Percentiles rank a stretch among this genome's conserved stretches.
These are phyloP conservation scores for Ormosia emarginata DNA, from an alignment of 306 rosid genomes.

Conservation along the genomic window DNA sequence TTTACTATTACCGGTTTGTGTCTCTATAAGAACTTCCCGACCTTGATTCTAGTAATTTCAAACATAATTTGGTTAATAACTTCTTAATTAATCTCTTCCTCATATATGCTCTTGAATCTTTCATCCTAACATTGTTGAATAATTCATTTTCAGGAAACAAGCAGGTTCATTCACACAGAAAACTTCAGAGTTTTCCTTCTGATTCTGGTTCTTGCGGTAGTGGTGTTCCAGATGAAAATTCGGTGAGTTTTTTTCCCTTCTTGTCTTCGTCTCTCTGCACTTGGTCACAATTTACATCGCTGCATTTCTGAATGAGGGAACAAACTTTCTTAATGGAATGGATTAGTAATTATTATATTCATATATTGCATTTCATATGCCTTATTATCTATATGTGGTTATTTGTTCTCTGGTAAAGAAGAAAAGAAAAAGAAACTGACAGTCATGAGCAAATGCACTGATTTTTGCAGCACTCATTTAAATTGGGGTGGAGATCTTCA, in stretches of 20 bases:
- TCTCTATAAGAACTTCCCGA: not conserved
- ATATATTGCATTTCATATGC: not conserved
- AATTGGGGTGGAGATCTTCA: conserved; percentile 60
- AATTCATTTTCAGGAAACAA: conserved; percentile 54
- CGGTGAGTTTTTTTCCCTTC: conserved; percentile 51
- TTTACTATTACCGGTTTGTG: not conserved
- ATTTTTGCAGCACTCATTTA: conserved; percentile 55
- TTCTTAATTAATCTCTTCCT: conserved; percentile 7
- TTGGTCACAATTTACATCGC: not conserved
- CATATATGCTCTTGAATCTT: conserved; percentile 15
- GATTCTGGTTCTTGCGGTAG: conserved; percentile 58
- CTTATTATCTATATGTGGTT: not conserved
- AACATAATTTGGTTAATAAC: no score
- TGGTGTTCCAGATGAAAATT: conserved; percentile 45
- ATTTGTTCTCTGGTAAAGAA: not conserved
- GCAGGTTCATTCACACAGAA: conserved; percentile 38
- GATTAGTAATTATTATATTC: not conserved
- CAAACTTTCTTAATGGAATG: not conserved
- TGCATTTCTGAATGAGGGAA: not conserved
- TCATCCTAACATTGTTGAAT: conserved; percentile 26
- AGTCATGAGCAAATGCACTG: conserved; percentile 13
- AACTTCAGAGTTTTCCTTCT: conserved; percentile 39
- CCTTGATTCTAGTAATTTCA: no score
- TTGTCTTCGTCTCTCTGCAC: not conserved
- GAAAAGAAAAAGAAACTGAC: not conserved